These are phyloP conservation scores for Aspergillus piperis DNA, from an alignment of 2,329 filamentous ascomycete species.

Conservation along the genomic window DNA sequence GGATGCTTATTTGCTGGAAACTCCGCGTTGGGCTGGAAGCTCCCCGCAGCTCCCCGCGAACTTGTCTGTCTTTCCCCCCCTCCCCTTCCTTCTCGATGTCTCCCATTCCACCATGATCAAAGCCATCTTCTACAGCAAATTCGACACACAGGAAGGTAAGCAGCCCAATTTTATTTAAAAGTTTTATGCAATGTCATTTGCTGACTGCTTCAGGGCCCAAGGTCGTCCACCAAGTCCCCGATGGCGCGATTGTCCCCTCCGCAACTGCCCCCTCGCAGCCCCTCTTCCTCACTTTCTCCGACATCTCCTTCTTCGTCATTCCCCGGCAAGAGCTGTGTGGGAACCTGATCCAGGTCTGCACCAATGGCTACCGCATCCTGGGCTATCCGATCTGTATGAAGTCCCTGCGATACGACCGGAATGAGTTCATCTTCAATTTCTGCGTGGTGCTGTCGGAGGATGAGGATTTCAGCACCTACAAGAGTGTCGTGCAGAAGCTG, in stretches of 20 bases:
- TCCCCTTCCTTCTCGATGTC: not conserved
- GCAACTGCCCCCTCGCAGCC: conserved; percentile 50
- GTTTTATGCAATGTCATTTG: not conserved
- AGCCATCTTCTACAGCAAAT: conserved; percentile 67
- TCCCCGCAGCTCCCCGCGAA: conserved; percentile 7
- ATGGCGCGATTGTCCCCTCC: conserved; percentile 57
- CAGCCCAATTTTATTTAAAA: too few relatives aligned
- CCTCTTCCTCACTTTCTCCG: conserved; percentile 81
- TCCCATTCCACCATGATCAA: conserved; percentile 55
- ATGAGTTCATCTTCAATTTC: conserved; percentile 99
- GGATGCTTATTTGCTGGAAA: not conserved
- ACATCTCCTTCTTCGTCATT: conserved; percentile 89
- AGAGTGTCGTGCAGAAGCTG: conserved; percentile 81
- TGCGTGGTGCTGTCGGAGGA: conserved; percentile 75
- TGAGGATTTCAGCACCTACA: conserved; percentile 74
- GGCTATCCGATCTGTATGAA: conserved; percentile 88
- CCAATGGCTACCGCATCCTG: conserved; percentile 77
- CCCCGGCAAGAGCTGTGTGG: conserved; percentile 95
- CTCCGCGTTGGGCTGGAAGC: not conserved
- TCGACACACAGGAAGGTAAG: conserved; percentile 60
- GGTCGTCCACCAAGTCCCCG: conserved; percentile 65
- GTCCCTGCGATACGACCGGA: conserved; percentile 78
- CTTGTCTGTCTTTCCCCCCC: not conserved
- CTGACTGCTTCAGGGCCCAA: conserved; percentile 53
- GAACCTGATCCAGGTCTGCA: conserved; percentile 71